Conservation (phyloP, 257 asterid species). For the Fraxinus quadrangulata region DNA sequence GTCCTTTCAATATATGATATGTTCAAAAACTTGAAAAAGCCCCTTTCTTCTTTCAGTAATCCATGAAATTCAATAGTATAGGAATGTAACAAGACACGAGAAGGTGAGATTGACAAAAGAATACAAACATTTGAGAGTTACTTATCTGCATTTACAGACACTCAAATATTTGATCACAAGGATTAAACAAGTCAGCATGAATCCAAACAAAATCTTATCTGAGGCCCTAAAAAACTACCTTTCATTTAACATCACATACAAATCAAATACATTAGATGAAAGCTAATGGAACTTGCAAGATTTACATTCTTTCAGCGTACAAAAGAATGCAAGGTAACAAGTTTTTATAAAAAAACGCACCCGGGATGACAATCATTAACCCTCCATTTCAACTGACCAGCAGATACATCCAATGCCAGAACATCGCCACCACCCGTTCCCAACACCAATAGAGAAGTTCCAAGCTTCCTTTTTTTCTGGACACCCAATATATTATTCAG, state of each 20-base stretch:
- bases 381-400: conserved; percentile 92
- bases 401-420: conserved; percentile 78
- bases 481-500: conserved; percentile 1
- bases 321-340: neutral
- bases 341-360: conserved; percentile 38
- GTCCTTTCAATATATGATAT: neutral
- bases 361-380: conserved; percentile 88
- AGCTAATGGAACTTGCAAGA: conserved; percentile 5
- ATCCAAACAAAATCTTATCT: neutral
- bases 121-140: neutral
- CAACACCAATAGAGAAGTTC: conserved; percentile 67
- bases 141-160: neutral
- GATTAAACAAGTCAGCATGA: neutral
- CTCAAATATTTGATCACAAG: neutral
- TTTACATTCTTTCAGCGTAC: neutral
- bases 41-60: neutral
- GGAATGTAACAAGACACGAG: neutral
- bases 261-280: conserved; percentile 1
- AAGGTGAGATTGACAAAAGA: neutral
- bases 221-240: neutral
- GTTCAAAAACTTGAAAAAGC: neutral
- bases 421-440: conserved; percentile 98
- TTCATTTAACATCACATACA: neutral
- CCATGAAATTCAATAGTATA: neutral
- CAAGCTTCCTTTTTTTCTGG: conserved; percentile 89